A percentile compares a stretch with the other conserved stretches of the same genome.
Conservation (phyloP, 129 eudicot genomes). For the Saussurea involucrata region DNA sequence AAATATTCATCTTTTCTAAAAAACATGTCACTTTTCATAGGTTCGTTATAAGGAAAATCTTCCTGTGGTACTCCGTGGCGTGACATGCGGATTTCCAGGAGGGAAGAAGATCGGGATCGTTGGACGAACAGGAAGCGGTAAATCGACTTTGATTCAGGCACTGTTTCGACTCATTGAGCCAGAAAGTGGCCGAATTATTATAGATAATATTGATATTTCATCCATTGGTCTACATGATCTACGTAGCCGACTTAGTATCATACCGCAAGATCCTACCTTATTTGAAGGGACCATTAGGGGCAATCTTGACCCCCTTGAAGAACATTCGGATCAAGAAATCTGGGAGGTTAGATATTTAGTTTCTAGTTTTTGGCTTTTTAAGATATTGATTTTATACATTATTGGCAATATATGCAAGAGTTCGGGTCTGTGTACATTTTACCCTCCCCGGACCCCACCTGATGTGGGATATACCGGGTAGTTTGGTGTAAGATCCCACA, state of each 20-base stretch:
- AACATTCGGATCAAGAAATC: constrained; percentile 74
- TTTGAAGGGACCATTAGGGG: constrained; percentile 92
- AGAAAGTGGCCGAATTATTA: constrained; percentile 70
- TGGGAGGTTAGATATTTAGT: constrained; percentile 60
- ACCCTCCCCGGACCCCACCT: too few relatives aligned
- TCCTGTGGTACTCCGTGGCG: constrained; percentile 81
- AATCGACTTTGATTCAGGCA: constrained; percentile 90
- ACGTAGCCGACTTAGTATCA: constrained; percentile 78
- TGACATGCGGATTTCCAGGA: constrained; percentile 81
- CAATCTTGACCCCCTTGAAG: constrained; percentile 89
- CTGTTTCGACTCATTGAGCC: constrained; percentile 85
- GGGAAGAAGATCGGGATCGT: constrained; percentile 89
- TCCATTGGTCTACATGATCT: constrained; percentile 90
- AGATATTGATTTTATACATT: neutral
- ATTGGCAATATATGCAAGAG: constrained; percentile 7
- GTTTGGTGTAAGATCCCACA: too few relatives aligned
- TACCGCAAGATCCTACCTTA: constrained; percentile 92
- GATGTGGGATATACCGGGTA: neutral
- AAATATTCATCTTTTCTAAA: neutral
- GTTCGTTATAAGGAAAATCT: constrained; percentile 80
- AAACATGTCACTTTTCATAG: constrained; percentile 26
- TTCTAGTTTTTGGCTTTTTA: neutral
- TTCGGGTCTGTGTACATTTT: neutral
- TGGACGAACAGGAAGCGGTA: constrained; percentile 98
- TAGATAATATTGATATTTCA: constrained; percentile 81